A percentile compares a stretch with the other conserved stretches of the same genome.
Evolutionary conservation across 2,329 filamentous ascomycete genomes (phyloP).

Genomic region (Paecilomyces dactylethromorphus): DNA sequence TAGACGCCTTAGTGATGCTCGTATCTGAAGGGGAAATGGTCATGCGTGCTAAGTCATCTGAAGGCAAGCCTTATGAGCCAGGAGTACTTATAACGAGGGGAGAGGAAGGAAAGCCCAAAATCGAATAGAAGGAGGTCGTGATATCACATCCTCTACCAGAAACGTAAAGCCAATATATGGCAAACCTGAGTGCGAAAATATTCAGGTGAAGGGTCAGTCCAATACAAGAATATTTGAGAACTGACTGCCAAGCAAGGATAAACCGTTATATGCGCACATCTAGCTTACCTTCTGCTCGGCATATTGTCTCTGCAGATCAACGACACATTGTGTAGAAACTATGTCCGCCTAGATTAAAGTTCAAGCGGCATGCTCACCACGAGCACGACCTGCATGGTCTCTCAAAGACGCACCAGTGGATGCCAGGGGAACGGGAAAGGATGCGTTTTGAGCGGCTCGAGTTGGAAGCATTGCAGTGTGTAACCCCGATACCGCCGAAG

Average conservation of each 20-base stretch:
- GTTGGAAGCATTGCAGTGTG: constrained; percentile 58
- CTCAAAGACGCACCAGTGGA: constrained; percentile 20
- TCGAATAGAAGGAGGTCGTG: not conserved
- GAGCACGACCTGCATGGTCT: constrained; percentile 10
- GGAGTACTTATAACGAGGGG: not conserved
- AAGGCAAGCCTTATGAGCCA: not conserved
- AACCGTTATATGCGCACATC: not conserved
- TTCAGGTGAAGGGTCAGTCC: not conserved
- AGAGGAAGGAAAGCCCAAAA: not conserved
- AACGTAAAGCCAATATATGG: not conserved
- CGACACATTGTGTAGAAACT: not conserved
- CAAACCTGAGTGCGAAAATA: not conserved
- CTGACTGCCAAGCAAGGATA: not conserved
- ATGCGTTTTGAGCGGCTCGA: constrained; percentile 54
- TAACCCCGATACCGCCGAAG: constrained; percentile 26
- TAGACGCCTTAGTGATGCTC: not conserved
- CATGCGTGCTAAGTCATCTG: not conserved
- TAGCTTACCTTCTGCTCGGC: not conserved
- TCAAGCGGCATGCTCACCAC: not conserved
- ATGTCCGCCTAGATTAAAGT: not conserved
- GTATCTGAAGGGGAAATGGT: not conserved
- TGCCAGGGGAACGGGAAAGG: constrained; percentile 52
- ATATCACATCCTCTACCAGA: not conserved
- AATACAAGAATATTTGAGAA: not conserved
- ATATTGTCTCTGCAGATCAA: not conserved